These are phyloP conservation scores for Globisporangium radiosum DNA, from an alignment of 352 stramenopile genomes.

Conservation along the genomic window DNA sequence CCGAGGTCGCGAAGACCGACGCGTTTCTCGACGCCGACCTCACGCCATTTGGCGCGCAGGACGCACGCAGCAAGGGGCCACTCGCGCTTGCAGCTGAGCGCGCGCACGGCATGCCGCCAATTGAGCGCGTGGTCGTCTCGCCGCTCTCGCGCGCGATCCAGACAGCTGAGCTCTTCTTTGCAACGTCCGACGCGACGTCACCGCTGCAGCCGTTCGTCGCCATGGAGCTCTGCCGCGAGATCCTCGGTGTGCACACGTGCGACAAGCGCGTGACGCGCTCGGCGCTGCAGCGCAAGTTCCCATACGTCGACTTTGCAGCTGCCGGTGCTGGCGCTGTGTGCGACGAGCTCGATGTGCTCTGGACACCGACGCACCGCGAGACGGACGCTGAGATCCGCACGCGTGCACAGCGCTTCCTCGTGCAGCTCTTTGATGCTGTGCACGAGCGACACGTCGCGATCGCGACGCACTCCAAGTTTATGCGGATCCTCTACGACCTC, in stretches of 20 bases:
- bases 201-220: constrained; percentile 31
- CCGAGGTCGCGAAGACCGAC: constrained; percentile 47
- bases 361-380: constrained; percentile 53
- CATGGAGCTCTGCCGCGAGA: constrained; percentile 64
- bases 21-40: constrained; percentile 59
- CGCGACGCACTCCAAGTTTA: constrained; percentile 69
- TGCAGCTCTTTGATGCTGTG: constrained; percentile 30
- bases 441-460: constrained; percentile 49
- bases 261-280: constrained; percentile 48
- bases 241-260: constrained; percentile 56
- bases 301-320: constrained; percentile 43
- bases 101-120: constrained; percentile 40
- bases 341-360: constrained; percentile 50
- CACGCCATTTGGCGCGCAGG: constrained; percentile 44
- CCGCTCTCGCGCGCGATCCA: constrained; percentile 63
- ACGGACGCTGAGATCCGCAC: constrained; percentile 47
- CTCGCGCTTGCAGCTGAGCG: constrained; percentile 27
- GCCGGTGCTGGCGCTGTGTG: constrained; percentile 21
- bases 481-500: constrained; percentile 43
- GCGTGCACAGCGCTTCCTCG: constrained; percentile 39
- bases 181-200: constrained; percentile 12
- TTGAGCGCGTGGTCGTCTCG: constrained; percentile 65
- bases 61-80: constrained; percentile 39
- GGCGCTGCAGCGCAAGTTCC: constrained; percentile 44
- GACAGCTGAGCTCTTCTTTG: constrained; percentile 63